Base-by-base conservation (phyloP, 108 stramenopile species). In the Schizochytrium sp. region DNA sequence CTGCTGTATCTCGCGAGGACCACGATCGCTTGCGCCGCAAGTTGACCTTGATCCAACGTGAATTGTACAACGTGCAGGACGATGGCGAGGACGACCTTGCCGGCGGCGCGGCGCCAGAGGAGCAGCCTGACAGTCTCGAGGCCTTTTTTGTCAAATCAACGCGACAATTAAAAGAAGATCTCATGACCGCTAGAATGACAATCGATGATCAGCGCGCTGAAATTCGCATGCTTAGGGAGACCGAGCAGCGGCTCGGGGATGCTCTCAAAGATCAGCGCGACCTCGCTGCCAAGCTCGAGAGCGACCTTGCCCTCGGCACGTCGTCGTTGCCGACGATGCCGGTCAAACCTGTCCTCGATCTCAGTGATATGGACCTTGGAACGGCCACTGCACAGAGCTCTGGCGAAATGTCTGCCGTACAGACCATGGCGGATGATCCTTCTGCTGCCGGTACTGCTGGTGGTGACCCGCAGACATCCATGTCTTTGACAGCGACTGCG, bases 231-330 rank as follows among this genome's bases (percentile, higher is more conserved):
- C 76, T 83, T 16, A 53, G 48, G 23, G 51, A 83, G 76, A 53
- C 48, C n/a, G 76, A 83, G 51, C 48, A 83, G 51, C 19, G 76
- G 10, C 76, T 83, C 23, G 28, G 76, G 43, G 76, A 83, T 16
- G 76, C 76, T 6, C 76, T 83, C 51, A 83, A 83, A 5, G 76
- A 83, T 34, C 76, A 83, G 51, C 45, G 76, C 51, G 76, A 83
- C 19, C 76, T 83, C 14, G 76, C 76, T 3, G 45, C 76, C 76
- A 83, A 83, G 23, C 76, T 83, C 25, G 76, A 83, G 23, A 47
- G 76, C 5, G 76, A 83, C n/a, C 51, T 83, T 12, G 51, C 45
- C 18, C 48, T 83, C 28, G 76, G 76, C 18, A 53, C 76, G 10
- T 19, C 51, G 10, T 47, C 45, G 23, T 12, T 53, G 12, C 76